Conservation (phyloP, 345 rosid genomes). For the Eucalyptus decipiens region DNA sequence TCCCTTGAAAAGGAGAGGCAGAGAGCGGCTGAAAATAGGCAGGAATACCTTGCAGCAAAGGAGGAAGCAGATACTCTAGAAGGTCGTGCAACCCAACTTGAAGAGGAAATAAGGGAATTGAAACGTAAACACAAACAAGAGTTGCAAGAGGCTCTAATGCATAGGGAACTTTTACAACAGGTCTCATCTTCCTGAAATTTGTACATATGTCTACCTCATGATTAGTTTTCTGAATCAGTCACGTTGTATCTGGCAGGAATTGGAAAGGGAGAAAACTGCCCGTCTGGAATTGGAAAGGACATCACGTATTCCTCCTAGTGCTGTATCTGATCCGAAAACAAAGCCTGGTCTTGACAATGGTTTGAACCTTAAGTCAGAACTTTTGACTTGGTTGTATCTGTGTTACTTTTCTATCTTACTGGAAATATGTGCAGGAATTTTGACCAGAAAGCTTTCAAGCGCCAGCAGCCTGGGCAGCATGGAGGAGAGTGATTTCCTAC, state of each 20-base stretch:
- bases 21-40: conserved; percentile 95
- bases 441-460: conserved; percentile 68
- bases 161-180: conserved; percentile 80
- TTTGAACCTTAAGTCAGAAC: neutral
- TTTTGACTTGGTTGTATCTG: neutral
- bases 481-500: conserved; percentile 97
- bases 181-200: conserved; percentile 10
- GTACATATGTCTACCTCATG: neutral
- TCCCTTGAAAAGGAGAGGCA: conserved; percentile 98
- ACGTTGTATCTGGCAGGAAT: conserved; percentile 32
- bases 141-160: conserved; percentile 68
- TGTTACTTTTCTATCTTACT: neutral
- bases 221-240: neutral
- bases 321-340: conserved; percentile 42
- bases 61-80: conserved; percentile 96
- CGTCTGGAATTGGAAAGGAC: conserved; percentile 80
- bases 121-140: conserved; percentile 86
- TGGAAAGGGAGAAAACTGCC: conserved; percentile 84
- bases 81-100: conserved; percentile 87
- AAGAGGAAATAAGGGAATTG: conserved; percentile 70
- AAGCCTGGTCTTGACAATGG: conserved; percentile 73
- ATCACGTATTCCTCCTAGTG: conserved; percentile 30
- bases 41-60: conserved; percentile 93
- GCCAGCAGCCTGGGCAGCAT: conserved; percentile 86
- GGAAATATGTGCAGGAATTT: conserved; percentile 36